phyloP scores from a whole-genome alignment of 345 rosid genomes.

The Hevea brasiliensis region DNA sequence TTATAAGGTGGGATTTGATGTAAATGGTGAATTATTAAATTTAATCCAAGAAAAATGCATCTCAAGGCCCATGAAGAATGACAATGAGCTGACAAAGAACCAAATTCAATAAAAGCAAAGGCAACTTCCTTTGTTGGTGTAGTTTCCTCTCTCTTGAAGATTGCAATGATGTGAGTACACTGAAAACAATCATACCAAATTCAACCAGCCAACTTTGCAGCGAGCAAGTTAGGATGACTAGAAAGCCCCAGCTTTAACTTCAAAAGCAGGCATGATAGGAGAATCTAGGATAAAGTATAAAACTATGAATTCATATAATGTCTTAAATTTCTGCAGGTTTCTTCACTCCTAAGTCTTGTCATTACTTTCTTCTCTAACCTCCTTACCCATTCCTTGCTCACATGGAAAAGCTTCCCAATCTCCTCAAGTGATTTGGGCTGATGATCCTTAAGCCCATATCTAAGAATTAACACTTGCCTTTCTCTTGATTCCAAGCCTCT shows the following conservation, averaged over 20 bases:
- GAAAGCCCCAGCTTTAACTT: neutral
- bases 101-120: neutral
- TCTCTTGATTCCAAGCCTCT: constrained; percentile 60
- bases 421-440: constrained; percentile 71
- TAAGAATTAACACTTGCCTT: constrained; percentile 59
- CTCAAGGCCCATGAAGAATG: neutral
- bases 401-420: constrained; percentile 59
- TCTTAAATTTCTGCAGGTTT: constrained; percentile 40
- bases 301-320: constrained; percentile 39
- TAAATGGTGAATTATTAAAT: neutral
- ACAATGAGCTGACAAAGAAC: neutral
- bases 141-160: neutral
- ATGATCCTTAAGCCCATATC: constrained; percentile 57
- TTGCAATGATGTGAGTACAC: neutral
- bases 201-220: neutral
- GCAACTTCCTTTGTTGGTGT: neutral
- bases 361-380: constrained; percentile 65
- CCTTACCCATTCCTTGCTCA: constrained; percentile 90
- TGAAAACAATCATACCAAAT: neutral
- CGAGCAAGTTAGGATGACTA: neutral
- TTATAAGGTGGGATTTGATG: neutral
- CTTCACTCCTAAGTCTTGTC: constrained; percentile 49
- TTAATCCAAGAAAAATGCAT: neutral
- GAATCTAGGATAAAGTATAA: neutral
- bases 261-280: neutral